These are phyloP conservation scores for Suillus subalutaceus DNA, from an alignment of 768 basidiomycete species.

Conservation along the genomic window DNA sequence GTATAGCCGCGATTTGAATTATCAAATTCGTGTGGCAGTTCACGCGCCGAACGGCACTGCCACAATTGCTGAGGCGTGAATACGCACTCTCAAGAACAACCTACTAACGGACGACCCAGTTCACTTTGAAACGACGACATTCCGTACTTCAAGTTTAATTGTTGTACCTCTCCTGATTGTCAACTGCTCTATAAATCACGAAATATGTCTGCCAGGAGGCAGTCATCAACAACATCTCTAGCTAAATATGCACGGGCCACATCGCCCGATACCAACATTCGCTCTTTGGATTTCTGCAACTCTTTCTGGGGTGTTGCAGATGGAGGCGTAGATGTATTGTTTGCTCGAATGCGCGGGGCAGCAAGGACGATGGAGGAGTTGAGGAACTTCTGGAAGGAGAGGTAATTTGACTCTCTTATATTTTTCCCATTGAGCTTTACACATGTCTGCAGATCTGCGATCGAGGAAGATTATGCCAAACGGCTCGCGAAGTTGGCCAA, in stretches of 20 bases:
- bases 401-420: constrained; percentile 51
- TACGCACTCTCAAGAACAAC: constrained; percentile 7
- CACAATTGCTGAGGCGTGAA: constrained; percentile 11
- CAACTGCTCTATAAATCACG: constrained; percentile 19
- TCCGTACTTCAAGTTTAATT: constrained; percentile 21
- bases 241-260: constrained; percentile 65
- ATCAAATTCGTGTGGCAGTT: constrained; percentile 7
- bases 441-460: constrained; percentile 60
- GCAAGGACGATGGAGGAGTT: constrained; percentile 88
- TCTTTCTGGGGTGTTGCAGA: constrained; percentile 92
- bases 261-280: constrained; percentile 45
- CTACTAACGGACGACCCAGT: constrained; percentile 2
- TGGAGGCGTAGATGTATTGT: constrained; percentile 88
- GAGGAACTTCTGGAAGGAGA: constrained; percentile 88
- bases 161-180: constrained; percentile 18
- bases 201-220: constrained; percentile 73
- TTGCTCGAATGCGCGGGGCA: constrained; percentile 87
- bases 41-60: constrained; percentile 2
- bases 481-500: constrained; percentile 80
- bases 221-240: constrained; percentile 81
- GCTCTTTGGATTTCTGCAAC: constrained; percentile 90
- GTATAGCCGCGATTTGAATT: not conserved
- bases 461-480: constrained; percentile 97
- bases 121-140: constrained; percentile 12
- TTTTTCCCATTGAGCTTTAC: constrained; percentile 12